Evolutionary conservation across 306 rosid genomes (phyloP).

Genomic region (Myrica gale): DNA sequence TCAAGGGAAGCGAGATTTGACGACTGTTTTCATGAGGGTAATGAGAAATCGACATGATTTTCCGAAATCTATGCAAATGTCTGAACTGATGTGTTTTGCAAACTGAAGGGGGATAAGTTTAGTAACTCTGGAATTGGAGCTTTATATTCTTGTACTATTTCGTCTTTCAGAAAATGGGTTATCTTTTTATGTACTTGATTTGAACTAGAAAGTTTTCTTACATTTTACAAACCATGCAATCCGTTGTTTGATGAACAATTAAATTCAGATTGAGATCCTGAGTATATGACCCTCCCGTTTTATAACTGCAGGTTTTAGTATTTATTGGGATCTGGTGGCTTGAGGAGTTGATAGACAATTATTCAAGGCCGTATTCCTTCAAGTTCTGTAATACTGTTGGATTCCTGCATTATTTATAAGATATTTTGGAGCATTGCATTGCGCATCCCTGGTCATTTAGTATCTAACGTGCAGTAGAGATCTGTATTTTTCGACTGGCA

Average conservation of each 20-base stretch:
- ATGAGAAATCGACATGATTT: not conserved
- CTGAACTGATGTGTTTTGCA: not conserved
- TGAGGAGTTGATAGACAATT: constrained; percentile 38
- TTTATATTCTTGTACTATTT: not conserved
- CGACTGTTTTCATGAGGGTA: not conserved
- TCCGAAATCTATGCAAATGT: not conserved
- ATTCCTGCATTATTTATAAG: constrained; percentile 42
- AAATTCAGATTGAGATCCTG: not conserved
- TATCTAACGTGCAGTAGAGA: constrained; percentile 62
- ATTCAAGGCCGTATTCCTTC: constrained; percentile 36
- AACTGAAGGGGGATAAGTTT: not conserved
- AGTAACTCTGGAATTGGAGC: not conserved
- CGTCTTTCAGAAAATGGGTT: not conserved
- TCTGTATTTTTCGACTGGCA: constrained; percentile 44
- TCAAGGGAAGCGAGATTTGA: not conserved
- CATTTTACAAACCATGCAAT: no score
- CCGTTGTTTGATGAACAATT: no score
- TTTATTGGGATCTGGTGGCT: constrained; percentile 48
- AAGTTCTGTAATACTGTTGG: no score
- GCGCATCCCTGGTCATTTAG: constrained; percentile 60
- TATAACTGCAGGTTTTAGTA: constrained; percentile 59
- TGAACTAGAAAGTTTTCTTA: not conserved
- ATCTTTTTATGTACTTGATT: not conserved
- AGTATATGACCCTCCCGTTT: not conserved
- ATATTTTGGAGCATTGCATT: constrained; percentile 57